Percentiles rank a stretch among this genome's conserved stretches.
These are phyloP conservation scores for Amanita subjunquillea DNA, from an alignment of 768 basidiomycete species.

Conservation along the genomic window DNA sequence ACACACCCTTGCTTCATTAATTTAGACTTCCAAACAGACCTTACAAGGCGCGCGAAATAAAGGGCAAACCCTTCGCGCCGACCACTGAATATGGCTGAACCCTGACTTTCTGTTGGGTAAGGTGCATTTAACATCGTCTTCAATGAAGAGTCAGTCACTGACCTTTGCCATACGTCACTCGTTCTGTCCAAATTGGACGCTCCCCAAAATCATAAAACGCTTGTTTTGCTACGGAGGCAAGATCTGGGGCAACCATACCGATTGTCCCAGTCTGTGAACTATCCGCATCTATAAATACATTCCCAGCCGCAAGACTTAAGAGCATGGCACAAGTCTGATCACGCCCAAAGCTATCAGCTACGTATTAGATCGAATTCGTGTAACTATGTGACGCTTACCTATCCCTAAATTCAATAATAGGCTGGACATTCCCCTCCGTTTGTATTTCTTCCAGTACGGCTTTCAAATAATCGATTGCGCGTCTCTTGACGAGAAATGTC, in stretches of 20 bases:
- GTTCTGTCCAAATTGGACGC: conserved; percentile 72
- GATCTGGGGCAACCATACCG: conserved; percentile 45
- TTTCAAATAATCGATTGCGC: conserved; percentile 77
- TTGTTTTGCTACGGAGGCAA: conserved; percentile 68
- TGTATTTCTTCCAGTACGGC: conserved; percentile 78
- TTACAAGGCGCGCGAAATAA: conserved; percentile 76
- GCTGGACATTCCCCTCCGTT: conserved; percentile 61
- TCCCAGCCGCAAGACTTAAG: conserved; percentile 75
- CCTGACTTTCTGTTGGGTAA: conserved; percentile 41
- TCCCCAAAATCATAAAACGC: conserved; percentile 83
- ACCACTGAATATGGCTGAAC: conserved; percentile 75
- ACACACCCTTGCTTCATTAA: conserved; percentile 57
- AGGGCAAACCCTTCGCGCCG: conserved; percentile 82
- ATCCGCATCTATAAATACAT: conserved; percentile 66
- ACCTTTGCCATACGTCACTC: conserved; percentile 71
- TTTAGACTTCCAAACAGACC: conserved; percentile 82
- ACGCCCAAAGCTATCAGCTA: conserved; percentile 62
- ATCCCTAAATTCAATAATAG: conserved; percentile 77
- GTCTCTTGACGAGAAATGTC: conserved; percentile 68
- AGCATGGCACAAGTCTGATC: conserved; percentile 92
- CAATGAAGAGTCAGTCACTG: conserved; percentile 11
- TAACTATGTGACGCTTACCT: conserved; percentile 33
- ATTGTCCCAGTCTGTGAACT: conserved; percentile 35
- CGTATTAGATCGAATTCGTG: conserved; percentile 3
- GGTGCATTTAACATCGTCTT: conserved; percentile 18